Base-by-base conservation (phyloP, 2,329 filamentous ascomycete genomes). In the Dactylonectria estremocensis region DNA sequence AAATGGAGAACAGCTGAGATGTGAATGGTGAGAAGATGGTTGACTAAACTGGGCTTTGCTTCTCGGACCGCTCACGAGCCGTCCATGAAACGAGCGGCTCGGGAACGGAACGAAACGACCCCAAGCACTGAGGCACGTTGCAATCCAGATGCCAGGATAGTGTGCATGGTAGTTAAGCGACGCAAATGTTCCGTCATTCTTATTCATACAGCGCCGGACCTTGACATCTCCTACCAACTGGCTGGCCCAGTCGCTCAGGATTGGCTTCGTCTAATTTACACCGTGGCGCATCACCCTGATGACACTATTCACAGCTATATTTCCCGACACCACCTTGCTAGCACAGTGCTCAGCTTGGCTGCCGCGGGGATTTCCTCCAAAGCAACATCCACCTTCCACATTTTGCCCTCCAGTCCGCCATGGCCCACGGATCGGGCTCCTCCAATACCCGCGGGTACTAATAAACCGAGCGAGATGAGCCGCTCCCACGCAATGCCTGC, bases 301-400 rank as follows among this genome's bases (percentile, higher is more conserved):
- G 48, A 56, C 33, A 56, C 59, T 33, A 7, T 49, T 31, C 43
- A 56, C 35, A 22, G 20, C 45, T 68, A 90, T 68, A 95, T 91
- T 83, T 94, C 92, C 78, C 85, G 87, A 83, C 93, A 96, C 93
- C 93, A 96, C 76, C 89, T 90, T 40, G 86, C 87, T 84, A 93
- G 81, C 28, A 90, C 87, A 3, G 83, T 82, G 63, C 85, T 87
- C 56, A 92, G 78, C 76, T 87, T 88, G 59, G 90, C 88, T 14
- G 85, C 88, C 24, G 85, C 82, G 1, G 90, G 89, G 74, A 96
- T 93, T 85, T 97, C 94, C 79, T 95, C 92, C 63, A 96, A 82
- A 54, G 88, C 88, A 33, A 96, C 90, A 79, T 96, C 93, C 37
- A 92, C 88, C 80, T 90, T 91, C 84, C 91, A 92, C 91, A 92